These are phyloP conservation scores for Clavispora vitiphila DNA, from an alignment of 805 yeast genomes.

Conservation along the genomic window DNA sequence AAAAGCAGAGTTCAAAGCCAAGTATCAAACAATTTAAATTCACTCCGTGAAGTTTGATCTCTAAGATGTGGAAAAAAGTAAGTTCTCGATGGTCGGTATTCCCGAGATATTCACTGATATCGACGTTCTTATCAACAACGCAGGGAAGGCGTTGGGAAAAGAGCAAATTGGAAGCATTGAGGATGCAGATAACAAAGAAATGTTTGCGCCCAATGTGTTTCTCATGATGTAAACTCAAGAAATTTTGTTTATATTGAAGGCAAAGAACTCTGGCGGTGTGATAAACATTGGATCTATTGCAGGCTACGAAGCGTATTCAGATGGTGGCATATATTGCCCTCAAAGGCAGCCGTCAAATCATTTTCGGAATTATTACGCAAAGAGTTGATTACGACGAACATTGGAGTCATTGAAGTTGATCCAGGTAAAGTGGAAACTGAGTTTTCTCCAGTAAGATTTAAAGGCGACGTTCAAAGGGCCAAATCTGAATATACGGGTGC, in stretches of 20 bases:
- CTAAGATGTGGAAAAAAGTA: constrained; percentile 35
- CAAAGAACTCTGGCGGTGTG: constrained; percentile 66
- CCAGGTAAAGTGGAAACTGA: constrained; percentile 83
- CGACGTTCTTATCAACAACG: constrained; percentile 67
- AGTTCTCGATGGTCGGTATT: constrained; percentile 46
- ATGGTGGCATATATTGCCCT: constrained; percentile 75
- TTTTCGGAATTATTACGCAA: constrained; percentile 69
- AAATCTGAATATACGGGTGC: constrained; percentile 61
- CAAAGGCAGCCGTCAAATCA: constrained; percentile 68
- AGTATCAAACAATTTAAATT: constrained; percentile 48
- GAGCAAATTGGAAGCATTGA: constrained; percentile 69
- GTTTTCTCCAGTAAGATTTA: constrained; percentile 59
- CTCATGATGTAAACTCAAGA: constrained; percentile 80
- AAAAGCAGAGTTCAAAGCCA: constrained; percentile 39
- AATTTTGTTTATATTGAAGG: constrained; percentile 64
- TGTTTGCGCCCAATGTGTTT: constrained; percentile 85
- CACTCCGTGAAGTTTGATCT: constrained; percentile 55
- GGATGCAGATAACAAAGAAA: constrained; percentile 59
- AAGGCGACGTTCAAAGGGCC: constrained; percentile 58
- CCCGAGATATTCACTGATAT: constrained; percentile 60
- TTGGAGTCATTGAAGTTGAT: constrained; percentile 68
- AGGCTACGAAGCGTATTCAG: constrained; percentile 75
- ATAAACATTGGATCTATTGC: constrained; percentile 76
- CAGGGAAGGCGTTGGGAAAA: constrained; percentile 73
- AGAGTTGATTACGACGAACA: constrained; percentile 65